Percentiles rank a stretch among this genome's conserved stretches.
These are phyloP conservation scores for Zygoascus bituminiphila DNA, from an alignment of 805 yeast species.

Conservation along the genomic window DNA sequence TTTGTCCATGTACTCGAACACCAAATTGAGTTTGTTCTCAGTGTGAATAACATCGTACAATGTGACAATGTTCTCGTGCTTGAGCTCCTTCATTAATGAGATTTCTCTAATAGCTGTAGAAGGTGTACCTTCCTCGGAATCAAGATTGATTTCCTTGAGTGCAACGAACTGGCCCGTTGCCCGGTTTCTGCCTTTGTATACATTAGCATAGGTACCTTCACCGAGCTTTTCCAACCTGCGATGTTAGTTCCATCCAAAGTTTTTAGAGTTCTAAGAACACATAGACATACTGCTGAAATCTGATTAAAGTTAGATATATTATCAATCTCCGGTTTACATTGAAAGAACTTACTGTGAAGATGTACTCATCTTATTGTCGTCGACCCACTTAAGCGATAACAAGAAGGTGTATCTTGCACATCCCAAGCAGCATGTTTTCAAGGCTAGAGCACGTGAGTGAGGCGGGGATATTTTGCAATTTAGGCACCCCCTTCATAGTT, in stretches of 20 bases:
- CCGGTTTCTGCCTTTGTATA: slow-evolving; percentile 84
- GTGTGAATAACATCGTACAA: slow-evolving; percentile 94
- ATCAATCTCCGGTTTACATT: neutral
- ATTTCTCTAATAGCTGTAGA: slow-evolving; percentile 97
- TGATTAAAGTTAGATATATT: slow-evolving; percentile 1
- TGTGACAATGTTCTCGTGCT: slow-evolving; percentile 87
- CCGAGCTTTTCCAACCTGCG: slow-evolving; percentile 69
- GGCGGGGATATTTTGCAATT: too few species aligned
- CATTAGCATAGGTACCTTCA: slow-evolving; percentile 98
- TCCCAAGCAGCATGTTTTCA: too few species aligned
- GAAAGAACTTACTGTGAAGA: slow-evolving; percentile 30
- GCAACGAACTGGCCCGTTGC: slow-evolving; percentile 88
- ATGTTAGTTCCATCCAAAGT: slow-evolving; percentile 6
- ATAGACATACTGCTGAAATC: slow-evolving; percentile 21
- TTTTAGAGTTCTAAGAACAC: neutral
- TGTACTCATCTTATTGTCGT: slow-evolving; percentile 12
- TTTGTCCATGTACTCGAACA: slow-evolving; percentile 87
- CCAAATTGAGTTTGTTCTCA: slow-evolving; percentile 88
- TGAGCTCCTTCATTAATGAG: slow-evolving; percentile 88
- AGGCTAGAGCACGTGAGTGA: too few species aligned
- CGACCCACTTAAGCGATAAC: neutral
- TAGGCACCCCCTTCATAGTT: too few species aligned
- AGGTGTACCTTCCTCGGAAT: slow-evolving; percentile 97
- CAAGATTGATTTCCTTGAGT: slow-evolving; percentile 85
- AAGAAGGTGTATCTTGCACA: too few species aligned